Evolutionary conservation across 2,329 filamentous ascomycete genomes (phyloP), one percentile per base, ranked within the genome.

Genomic region (Plectosphaerella plurivora): DNA sequence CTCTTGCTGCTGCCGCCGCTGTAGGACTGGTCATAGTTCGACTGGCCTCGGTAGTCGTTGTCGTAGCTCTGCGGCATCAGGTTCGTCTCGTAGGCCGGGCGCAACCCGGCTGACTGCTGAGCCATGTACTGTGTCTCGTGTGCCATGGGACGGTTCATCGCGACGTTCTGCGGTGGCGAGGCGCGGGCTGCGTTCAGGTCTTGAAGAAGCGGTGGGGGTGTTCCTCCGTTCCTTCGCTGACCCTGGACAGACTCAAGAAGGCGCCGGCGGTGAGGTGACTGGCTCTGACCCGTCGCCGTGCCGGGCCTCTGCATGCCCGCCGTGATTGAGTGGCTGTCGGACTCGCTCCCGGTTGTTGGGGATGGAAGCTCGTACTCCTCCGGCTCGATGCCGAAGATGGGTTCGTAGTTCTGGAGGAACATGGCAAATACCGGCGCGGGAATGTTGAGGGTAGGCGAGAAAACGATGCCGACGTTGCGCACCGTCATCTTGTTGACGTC

Each of bases 401-500:
- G 82, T 57, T 88, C 81, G 65, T 91, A 97, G 63, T 97, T 92
- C 58, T 94, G 92, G 53, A 99, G 78, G 68, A 99, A 94, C 68
- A 95, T 81, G 4, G 92, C 91, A 67, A 99, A 97, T 11, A 99
- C 87, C 0, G 93, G 92, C 0, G 91, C 91, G 0, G 94, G 93
- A 44, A 99, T 96, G 68, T 97, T 97, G 51, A 99, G 79, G 0
- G 94, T 97, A 1, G 94, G 94, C 15, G 94, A 96, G 69, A 99
- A 99, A 52, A 99, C 93, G 61, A 99, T 97, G 58, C 94, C 93
- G 51, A 99, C 90, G 64, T 99, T 99, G 59, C 93, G 86, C 50
- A 97, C 89, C 11, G 89, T 97, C 94, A 99, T 99, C 77, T 97
- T 97, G 75, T 99, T 99, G 56, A 88, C 77, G 61, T 89, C 86